phyloP scores from a whole-genome alignment of 805 yeast genomes.

The Starmerella apicola region DNA sequence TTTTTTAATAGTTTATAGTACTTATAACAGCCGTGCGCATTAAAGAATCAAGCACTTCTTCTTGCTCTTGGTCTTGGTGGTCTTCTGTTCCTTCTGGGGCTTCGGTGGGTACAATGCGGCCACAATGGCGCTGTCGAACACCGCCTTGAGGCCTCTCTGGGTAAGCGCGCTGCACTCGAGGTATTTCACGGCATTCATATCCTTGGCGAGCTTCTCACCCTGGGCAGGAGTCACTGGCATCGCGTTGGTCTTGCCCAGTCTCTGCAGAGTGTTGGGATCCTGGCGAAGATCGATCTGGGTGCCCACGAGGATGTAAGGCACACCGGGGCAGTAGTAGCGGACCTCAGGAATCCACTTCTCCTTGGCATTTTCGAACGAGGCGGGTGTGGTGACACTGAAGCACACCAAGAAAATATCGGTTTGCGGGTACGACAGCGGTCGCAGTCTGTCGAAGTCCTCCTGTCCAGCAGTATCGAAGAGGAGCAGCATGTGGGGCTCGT shows the following conservation, averaged over 20 bases:
- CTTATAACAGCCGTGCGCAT: slow-evolving; percentile 7
- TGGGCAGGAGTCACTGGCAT: slow-evolving; percentile 73
- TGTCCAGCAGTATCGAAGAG: slow-evolving; percentile 98
- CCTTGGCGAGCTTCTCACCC: slow-evolving; percentile 89
- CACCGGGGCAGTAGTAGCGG: slow-evolving; percentile 96
- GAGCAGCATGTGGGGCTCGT: slow-evolving; percentile 96
- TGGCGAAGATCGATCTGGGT: slow-evolving; percentile 92
- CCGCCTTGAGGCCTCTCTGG: slow-evolving; percentile 91
- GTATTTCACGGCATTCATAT: slow-evolving; percentile 87
- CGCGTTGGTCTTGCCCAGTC: slow-evolving; percentile 80
- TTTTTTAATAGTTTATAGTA: neutral
- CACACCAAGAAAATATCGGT: slow-evolving; percentile 95
- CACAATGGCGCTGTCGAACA: slow-evolving; percentile 97
- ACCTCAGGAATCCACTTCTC: slow-evolving; percentile 99
- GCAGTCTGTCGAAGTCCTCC: slow-evolving; percentile 94
- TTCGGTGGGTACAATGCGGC: slow-evolving; percentile 97
- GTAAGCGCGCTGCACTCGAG: slow-evolving; percentile 97
- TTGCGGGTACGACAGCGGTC: slow-evolving; percentile 93
- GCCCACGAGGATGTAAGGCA: slow-evolving; percentile 92
- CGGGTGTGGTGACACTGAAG: slow-evolving; percentile 92
- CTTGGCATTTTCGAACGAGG: slow-evolving; percentile 91
- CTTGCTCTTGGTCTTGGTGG: slow-evolving; percentile 49
- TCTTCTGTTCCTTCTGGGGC: slow-evolving; percentile 56
- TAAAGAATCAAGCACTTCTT: slow-evolving; percentile 70
- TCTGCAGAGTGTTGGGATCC: slow-evolving; percentile 80